Base-by-base conservation (phyloP, 306 rosid species). In the Alnus glutinosa region DNA sequence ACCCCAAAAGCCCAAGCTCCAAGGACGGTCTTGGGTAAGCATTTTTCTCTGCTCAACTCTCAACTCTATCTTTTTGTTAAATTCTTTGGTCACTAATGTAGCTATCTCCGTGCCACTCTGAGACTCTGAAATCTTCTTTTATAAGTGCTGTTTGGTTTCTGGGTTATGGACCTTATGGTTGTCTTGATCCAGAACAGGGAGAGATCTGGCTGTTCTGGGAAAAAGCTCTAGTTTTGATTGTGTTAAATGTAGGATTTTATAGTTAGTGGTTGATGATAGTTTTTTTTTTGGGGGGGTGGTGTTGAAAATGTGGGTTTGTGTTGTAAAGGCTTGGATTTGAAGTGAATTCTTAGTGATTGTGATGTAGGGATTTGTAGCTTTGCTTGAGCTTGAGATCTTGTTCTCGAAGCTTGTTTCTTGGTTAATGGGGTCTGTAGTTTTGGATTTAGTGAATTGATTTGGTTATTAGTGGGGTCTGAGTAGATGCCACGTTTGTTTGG, bases 21-120 rank as follows among this genome's bases (percentile, higher is more conserved):
- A 7, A 46, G 49, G 80, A 80, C 76, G 84, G 75, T 78, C 86
- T 46, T 49, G 75, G 86, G 87, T 88, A 63, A 77, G 83, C 77
- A 54, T 61, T 77, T 66, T 70, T 14, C 36, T 78, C 61, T 50
- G 16, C 39, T 77, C 4, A 47, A 5, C 13, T 79, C 54, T 28
- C 52, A 15, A 23, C 30, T 66, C 13, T 83, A 9, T 34, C n/a
- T 62, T 36, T 39, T 47, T 13, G 52, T 39, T 51, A 19, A 28
- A 5, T 19, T 76, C n/a, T 36, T 4, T 49, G 23, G 11, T 58
- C 28, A 5, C 16, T 48, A 76, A 36, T 48, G 3, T 59, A 59
- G 66, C 37, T 4, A 13, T 59, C 11, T 59, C 11, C 28, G 34
- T 28, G 66, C 66, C 37, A 23, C 66, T 59, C 66, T 28, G 37